Evolutionary conservation across 139 green algal genomes (phyloP).

Genomic region (Chlorella sp.): DNA sequence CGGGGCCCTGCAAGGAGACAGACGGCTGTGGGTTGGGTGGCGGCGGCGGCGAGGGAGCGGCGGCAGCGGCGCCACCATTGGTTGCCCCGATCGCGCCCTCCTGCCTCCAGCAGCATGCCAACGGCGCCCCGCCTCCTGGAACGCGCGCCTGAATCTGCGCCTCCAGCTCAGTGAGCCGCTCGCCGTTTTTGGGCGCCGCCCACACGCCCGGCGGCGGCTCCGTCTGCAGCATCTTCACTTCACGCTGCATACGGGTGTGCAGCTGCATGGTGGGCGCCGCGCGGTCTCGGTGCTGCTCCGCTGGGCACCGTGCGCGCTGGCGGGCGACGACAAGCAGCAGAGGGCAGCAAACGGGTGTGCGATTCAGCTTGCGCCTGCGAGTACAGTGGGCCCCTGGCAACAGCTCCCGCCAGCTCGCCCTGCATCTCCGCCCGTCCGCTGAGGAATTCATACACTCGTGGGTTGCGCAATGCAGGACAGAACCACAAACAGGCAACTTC

Average conservation of each 20-base stretch:
- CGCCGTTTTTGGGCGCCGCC: constrained; percentile 39
- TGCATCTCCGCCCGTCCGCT: no score
- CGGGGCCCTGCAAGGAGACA: constrained; percentile 42
- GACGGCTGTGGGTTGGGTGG: neutral
- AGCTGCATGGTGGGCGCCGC: neutral
- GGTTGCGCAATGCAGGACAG: no score
- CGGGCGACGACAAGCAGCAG: no score
- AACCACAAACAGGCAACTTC: no score
- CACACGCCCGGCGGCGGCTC: constrained; percentile 56
- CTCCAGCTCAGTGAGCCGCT: constrained; percentile 46
- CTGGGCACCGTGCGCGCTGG: neutral
- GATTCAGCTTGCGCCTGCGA: neutral
- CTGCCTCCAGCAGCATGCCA: neutral
- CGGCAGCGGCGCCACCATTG: neutral
- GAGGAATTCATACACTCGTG: no score
- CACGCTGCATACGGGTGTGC: constrained; percentile 40
- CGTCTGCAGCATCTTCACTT: constrained; percentile 52
- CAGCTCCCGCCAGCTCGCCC: neutral
- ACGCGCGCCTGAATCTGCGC: constrained; percentile 38
- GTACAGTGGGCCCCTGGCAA: no score
- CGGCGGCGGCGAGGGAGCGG: neutral
- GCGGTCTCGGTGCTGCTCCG: neutral
- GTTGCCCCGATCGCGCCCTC: no score
- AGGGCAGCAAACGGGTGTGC: no score
- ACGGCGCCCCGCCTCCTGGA: neutral